phyloP scores from a whole-genome alignment of 345 rosid genomes.

The Eucalyptus microcorys region DNA sequence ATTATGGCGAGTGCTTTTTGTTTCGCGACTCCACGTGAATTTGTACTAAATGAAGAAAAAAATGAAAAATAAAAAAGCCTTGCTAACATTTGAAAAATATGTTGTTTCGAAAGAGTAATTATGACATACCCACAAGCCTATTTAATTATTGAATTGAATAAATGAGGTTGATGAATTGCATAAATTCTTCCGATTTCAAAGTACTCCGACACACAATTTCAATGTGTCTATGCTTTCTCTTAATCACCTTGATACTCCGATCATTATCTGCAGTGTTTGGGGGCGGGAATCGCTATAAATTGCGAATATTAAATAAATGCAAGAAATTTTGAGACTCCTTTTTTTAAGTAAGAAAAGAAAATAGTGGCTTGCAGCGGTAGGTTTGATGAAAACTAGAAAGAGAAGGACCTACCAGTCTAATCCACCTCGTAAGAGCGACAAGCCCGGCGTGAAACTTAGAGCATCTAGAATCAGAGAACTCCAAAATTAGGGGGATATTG shows the following conservation, averaged over 20 bases:
- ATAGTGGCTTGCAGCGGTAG: background rate
- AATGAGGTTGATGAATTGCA: background rate
- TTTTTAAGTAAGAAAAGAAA: background rate
- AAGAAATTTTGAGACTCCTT: rapidly evolving
- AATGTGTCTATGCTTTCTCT: background rate
- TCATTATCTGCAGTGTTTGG: background rate
- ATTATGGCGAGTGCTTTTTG: background rate
- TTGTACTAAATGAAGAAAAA: background rate
- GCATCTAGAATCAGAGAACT: background rate
- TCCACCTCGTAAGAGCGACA: background rate
- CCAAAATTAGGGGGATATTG: background rate
- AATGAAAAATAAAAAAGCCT: background rate
- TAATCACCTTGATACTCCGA: background rate
- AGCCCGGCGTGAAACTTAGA: background rate
- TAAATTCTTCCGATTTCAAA: no score
- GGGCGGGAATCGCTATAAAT: background rate
- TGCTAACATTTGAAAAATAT: background rate
- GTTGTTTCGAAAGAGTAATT: rapidly evolving
- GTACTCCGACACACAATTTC: background rate
- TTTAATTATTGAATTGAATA: background rate
- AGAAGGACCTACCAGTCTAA: background rate
- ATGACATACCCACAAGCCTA: background rate
- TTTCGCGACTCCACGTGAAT: background rate
- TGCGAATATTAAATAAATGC: background rate
- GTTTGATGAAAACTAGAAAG: background rate